Base-by-base conservation (phyloP, 352 stramenopile genomes). In the Phytophthora capsici region DNA sequence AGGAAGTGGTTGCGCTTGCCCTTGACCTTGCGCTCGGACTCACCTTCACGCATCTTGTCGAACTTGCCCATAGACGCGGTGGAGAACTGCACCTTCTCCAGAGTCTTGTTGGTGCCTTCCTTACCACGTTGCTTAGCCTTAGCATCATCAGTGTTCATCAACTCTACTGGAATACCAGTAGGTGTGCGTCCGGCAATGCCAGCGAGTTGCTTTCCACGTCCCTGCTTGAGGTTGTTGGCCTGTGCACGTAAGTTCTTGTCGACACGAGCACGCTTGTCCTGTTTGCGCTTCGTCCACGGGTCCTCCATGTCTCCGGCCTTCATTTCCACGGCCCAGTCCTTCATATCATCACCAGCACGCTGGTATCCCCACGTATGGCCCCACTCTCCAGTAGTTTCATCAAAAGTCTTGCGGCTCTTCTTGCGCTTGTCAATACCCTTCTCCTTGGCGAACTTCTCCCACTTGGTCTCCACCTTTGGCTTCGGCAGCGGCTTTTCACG, bases 401-500 rank as follows among this genome's bases (percentile, higher is more conserved):
- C 97, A 56, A 95, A 99, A 44, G 97, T 80, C 89, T 98, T 99
- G 59, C 97, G 90, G 30, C 86, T 96, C 69, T 97, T 95, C 77
- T 99, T 99, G 61, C 95, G 93, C 67, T 98, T 98, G 46, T 95
- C 82, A 69, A 99, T 99, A 57, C 97, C 97, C 80, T 99, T 98
- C 61, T 98, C 89, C 68, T 97, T 94, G 25, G 97, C 97, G 77
- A 99, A 99, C 71, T 98, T 97, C 80, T 99, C 96, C 98, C 98
- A 99, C 75, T 96, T 98, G 12, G 98, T 99, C 75, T 98, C 93
- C 66, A 96, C 77, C 81, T 99, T 99, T 30, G 84, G 84, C 71
- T 95, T 96, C 1, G 90, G 91, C 52, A 97, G 63, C 26, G 91
- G 91, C 67, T 97, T 98, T 53, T 95, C 88, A 32, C 93, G 82